Conservation (phyloP, 495 filamentous ascomycete species). For the Penicillium angulare region DNA sequence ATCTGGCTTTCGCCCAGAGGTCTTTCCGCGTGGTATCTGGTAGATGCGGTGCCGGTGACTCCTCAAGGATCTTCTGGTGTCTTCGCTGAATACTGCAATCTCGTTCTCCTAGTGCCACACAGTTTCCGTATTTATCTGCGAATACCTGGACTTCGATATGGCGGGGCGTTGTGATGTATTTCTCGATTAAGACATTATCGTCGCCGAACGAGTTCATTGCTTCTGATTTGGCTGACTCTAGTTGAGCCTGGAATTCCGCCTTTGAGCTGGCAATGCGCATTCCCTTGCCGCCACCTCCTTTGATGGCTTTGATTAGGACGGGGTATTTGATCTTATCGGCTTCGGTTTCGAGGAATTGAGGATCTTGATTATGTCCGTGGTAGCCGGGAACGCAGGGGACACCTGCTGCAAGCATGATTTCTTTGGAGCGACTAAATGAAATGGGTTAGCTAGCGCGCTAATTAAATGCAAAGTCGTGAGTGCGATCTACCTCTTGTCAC, state of each 20-base stretch:
- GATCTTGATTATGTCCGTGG: constrained; percentile 82
- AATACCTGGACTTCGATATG: constrained; percentile 99
- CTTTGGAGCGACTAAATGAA: constrained; percentile 65
- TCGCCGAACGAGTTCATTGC: constrained; percentile 90
- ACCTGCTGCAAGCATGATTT: constrained; percentile 91
- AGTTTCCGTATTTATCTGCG: constrained; percentile 84
- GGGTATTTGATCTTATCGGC: constrained; percentile 85
- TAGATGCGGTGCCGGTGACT: constrained; percentile 88
- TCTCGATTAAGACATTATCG: constrained; percentile 94
- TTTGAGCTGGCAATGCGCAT: constrained; percentile 87
- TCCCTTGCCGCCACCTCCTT: constrained; percentile 96
- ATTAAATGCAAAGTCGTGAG: not conserved
- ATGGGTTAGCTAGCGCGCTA: not conserved
- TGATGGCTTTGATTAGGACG: constrained; percentile 94
- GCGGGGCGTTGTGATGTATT: constrained; percentile 89
- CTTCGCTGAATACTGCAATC: constrained; percentile 85
- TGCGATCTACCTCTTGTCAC: constrained; percentile 73
- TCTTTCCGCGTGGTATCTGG: constrained; percentile 77
- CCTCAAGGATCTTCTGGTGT: constrained; percentile 97
- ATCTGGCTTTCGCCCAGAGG: constrained; percentile 89
- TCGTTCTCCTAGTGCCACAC: constrained; percentile 78
- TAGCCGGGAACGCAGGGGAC: constrained; percentile 97
- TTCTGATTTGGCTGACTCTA: constrained; percentile 87
- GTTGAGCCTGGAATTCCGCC: constrained; percentile 74
- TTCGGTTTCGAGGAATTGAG: constrained; percentile 64